Percentiles rank a stretch among this genome's conserved stretches.
These are phyloP conservation scores for Lodderomyces pseudojiufengensis DNA, from an alignment of 1,139 yeast genomes.

Conservation along the genomic window DNA sequence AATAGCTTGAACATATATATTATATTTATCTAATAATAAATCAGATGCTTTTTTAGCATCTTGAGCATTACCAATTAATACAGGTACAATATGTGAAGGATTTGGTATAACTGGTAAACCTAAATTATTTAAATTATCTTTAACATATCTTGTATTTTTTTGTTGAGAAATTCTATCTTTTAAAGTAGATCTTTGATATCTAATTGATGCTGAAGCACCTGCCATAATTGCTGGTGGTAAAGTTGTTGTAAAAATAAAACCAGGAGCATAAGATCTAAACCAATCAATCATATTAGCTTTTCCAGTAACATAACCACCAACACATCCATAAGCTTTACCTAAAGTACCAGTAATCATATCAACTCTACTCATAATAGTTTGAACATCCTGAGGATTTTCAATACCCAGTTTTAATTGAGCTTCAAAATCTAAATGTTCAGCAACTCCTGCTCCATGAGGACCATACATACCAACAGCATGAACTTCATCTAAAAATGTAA, in stretches of 20 bases:
- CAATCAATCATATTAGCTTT: slow-evolving; percentile 82
- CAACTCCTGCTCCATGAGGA: slow-evolving; percentile 99
- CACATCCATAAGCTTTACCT: slow-evolving; percentile 95
- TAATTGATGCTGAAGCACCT: slow-evolving; percentile 83
- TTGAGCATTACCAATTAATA: slow-evolving; percentile 89
- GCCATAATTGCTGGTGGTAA: slow-evolving; percentile 98
- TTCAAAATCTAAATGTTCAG: slow-evolving; percentile 90
- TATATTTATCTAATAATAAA: slow-evolving; percentile 74
- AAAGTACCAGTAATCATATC: slow-evolving; percentile 97
- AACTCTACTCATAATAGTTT: slow-evolving; percentile 79
- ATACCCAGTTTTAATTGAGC: slow-evolving; percentile 70
- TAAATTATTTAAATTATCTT: slow-evolving; percentile 58
- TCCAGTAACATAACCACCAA: slow-evolving; percentile 97
- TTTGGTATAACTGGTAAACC: slow-evolving; percentile 97
- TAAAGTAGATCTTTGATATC: slow-evolving; percentile 77
- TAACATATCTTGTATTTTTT: slow-evolving; percentile 79
- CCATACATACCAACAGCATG: slow-evolving; percentile 99
- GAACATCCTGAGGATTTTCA: slow-evolving; percentile 36
- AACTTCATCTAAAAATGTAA: slow-evolving; percentile 95
- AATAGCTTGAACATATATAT: slow-evolving; percentile 94
- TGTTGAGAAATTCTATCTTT: slow-evolving; percentile 83
- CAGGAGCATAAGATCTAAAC: slow-evolving; percentile 96
- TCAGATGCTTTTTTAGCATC: slow-evolving; percentile 92
- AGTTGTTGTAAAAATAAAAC: slow-evolving; percentile 93
- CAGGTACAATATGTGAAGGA: slow-evolving; percentile 96